Percentiles rank a stretch among this genome's conserved stretches.
These are phyloP conservation scores for Sphagnum magellanicum DNA, from an alignment of 228 moss, liverwort and hornwort genomes.

Conservation along the genomic window DNA sequence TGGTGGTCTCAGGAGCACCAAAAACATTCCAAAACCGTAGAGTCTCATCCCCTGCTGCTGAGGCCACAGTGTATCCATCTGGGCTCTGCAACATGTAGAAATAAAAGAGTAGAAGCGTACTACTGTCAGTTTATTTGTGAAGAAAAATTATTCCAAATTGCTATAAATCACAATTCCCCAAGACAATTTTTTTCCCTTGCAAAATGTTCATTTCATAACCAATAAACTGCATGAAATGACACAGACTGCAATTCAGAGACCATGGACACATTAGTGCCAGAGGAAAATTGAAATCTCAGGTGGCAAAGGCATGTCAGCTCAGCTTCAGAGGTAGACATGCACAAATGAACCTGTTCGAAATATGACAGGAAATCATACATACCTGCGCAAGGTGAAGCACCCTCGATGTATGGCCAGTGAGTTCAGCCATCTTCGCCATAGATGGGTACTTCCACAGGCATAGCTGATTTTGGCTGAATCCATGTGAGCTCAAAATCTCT, in stretches of 20 bases:
- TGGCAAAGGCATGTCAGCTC: too few species aligned
- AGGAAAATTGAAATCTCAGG: too few species aligned
- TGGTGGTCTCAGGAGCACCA: constrained; percentile 40
- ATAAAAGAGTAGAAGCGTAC: background rate
- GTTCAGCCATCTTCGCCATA: constrained; percentile 11
- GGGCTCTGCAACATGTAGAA: constrained; percentile 20
- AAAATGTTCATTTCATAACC: too few species aligned
- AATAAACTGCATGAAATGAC: too few species aligned
- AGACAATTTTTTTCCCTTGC: too few species aligned
- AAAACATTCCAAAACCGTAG: constrained; percentile 89
- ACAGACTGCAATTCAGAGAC: too few species aligned
- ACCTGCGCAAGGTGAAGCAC: constrained; percentile 17
- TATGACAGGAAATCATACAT: background rate
- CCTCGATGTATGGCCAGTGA: constrained; percentile 18
- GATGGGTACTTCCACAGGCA: constrained; percentile 20
- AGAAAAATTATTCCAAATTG: too few species aligned
- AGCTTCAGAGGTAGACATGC: background rate
- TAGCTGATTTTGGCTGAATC: constrained; percentile 14
- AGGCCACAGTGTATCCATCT: constrained; percentile 67
- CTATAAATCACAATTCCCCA: too few species aligned
- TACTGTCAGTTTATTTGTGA: too few species aligned
- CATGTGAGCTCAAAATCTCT: constrained; percentile 13
- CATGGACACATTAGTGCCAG: too few species aligned
- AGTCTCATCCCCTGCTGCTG: constrained; percentile 84
- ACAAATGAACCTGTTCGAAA: background rate